phyloP scores from a whole-genome alignment of 192 early-diverging fungal species.

The Gaertneriomyces sp. region DNA sequence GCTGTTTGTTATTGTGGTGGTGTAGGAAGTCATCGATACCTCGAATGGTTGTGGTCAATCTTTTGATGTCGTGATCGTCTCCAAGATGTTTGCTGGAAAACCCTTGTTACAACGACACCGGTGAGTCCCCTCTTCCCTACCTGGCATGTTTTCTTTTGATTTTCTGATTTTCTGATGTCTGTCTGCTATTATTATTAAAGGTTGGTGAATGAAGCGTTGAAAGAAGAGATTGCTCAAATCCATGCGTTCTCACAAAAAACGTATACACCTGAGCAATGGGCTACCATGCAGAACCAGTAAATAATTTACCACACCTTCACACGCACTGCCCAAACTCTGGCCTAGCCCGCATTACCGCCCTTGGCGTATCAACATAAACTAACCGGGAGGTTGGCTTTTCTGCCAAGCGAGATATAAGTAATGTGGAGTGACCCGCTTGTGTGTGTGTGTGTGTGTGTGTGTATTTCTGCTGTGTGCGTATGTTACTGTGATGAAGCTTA shows the following conservation, averaged over 20 bases:
- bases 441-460: too few species aligned
- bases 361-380: too few species aligned
- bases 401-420: too few species aligned
- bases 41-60: conserved; percentile 78
- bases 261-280: conserved; percentile 65
- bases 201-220: conserved; percentile 75
- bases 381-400: too few species aligned
- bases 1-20: not conserved
- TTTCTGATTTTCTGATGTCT: not conserved
- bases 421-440: too few species aligned
- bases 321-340: too few species aligned
- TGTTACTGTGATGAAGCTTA: too few species aligned
- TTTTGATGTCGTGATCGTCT: conserved; percentile 77
- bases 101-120: conserved; percentile 67
- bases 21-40: conserved; percentile 50
- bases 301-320: too few species aligned
- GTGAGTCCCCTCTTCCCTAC: conserved; percentile 10
- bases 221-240: conserved; percentile 73
- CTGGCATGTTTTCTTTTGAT: not conserved
- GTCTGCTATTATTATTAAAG: conserved; percentile 20
- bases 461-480: too few species aligned
- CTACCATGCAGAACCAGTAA: conserved; percentile 5
- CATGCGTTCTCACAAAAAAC: conserved; percentile 82
- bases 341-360: too few species aligned
- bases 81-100: conserved; percentile 68